Evolutionary conservation across 306 rosid species (phyloP).

Genomic region (Trifolium fragiferum): DNA sequence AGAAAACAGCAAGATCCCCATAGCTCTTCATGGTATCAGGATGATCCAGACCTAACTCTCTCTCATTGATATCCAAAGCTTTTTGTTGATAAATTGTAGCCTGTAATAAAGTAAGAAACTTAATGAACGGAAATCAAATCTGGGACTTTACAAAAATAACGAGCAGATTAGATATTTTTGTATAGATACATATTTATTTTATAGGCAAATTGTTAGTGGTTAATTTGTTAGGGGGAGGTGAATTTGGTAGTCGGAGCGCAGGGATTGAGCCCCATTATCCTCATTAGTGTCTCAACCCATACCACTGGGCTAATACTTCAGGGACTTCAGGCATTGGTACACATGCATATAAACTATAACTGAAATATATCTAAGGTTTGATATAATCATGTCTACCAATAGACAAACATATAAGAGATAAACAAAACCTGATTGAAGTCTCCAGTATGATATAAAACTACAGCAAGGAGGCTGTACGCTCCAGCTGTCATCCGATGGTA

Average conservation of each 20-base stretch:
- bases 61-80: conserved; percentile 96
- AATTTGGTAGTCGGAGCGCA: not conserved
- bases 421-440: conserved; percentile 90
- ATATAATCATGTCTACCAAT: conserved; percentile 39
- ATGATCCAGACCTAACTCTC: conserved; percentile 98
- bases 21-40: conserved; percentile 99
- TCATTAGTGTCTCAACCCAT: not conserved
- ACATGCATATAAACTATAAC: conserved; percentile 4
- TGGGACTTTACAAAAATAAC: conserved; percentile 26
- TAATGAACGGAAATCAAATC: conserved; percentile 30
- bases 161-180: not conserved
- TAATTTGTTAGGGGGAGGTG: not conserved
- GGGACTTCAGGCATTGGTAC: not conserved
- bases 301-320: not conserved
- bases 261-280: not conserved
- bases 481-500: conserved; percentile 98
- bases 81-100: conserved; percentile 99
- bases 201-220: not conserved
- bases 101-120: conserved; percentile 55
- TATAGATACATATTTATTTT: conserved; percentile 3
- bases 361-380: conserved; percentile 22
- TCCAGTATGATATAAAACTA: conserved; percentile 98
- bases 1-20: conserved; percentile 99
- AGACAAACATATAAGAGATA: conserved; percentile 42
- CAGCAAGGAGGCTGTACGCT: conserved; percentile 99